Conservation (phyloP, 2,329 filamentous ascomycete species). For the Cadophora luteo-olivacea region DNA sequence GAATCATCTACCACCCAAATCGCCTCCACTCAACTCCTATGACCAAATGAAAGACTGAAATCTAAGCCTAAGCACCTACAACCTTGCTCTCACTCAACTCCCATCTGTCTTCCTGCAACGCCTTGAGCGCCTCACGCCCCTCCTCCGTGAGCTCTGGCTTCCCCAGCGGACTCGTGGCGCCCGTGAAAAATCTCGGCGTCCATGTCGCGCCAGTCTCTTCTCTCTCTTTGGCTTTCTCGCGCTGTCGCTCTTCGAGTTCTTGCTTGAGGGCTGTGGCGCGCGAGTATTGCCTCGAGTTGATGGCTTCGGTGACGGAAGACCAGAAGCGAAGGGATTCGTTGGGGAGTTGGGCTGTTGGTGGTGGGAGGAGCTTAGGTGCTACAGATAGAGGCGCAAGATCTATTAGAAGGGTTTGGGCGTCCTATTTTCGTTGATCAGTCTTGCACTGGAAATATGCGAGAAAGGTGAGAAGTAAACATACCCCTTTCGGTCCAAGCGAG, state of each 20-base stretch:
- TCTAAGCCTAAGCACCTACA: conserved; percentile 29
- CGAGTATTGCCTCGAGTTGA: conserved; percentile 80
- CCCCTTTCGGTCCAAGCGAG: conserved; percentile 66
- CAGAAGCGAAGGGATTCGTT: conserved; percentile 93
- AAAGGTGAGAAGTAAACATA: conserved; percentile 50
- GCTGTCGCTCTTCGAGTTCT: conserved; percentile 89
- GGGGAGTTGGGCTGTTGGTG: conserved; percentile 76
- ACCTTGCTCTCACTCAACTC: conserved; percentile 41
- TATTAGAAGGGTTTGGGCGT: conserved; percentile 74
- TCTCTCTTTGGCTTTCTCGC: conserved; percentile 82
- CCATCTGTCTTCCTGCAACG: conserved; percentile 55
- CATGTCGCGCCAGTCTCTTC: conserved; percentile 74
- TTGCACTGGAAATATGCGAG: not conserved
- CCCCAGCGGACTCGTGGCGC: conserved; percentile 63
- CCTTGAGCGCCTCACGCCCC: conserved; percentile 62
- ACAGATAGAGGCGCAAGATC: conserved; percentile 86
- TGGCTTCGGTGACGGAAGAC: conserved; percentile 86
- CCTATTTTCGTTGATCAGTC: conserved; percentile 49
- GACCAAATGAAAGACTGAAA: not conserved
- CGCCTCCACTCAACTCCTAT: not conserved
- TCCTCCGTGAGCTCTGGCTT: conserved; percentile 68
- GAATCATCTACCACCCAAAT: not conserved
- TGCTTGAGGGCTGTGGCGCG: conserved; percentile 87
- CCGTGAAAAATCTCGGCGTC: conserved; percentile 87
- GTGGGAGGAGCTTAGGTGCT: conserved; percentile 79